These are phyloP conservation scores for Aspergillus hiratsukae DNA, from an alignment of 2,329 filamentous ascomycete genomes.

Conservation along the genomic window DNA sequence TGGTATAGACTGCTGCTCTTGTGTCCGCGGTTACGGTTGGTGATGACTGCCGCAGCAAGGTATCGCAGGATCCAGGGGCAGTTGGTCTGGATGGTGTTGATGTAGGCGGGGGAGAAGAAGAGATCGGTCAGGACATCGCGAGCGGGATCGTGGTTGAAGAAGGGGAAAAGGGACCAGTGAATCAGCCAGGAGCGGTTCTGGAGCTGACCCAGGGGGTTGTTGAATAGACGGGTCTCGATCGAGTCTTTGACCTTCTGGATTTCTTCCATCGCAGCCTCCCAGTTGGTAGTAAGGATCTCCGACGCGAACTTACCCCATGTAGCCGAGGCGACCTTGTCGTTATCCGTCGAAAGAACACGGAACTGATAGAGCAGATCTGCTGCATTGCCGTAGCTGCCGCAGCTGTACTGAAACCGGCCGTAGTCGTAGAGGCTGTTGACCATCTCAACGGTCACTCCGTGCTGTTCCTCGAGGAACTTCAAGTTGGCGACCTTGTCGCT, in stretches of 20 bases:
- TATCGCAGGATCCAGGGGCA: conserved; percentile 97
- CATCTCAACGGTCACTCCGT: conserved; percentile 91
- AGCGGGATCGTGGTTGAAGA: conserved; percentile 94
- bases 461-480: conserved; percentile 94
- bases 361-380: conserved; percentile 95
- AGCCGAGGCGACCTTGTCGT: conserved; percentile 91
- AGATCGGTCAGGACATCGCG: conserved; percentile 90
- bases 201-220: conserved; percentile 91
- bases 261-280: conserved; percentile 90
- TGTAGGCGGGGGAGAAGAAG: conserved; percentile 95
- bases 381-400: conserved; percentile 85
- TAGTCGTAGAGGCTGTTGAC: conserved; percentile 94
- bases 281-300: conserved; percentile 91
- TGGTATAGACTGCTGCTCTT: conserved; percentile 80
- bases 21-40: conserved; percentile 75
- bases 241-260: conserved; percentile 82
- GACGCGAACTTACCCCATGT: conserved; percentile 98
- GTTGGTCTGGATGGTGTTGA: conserved; percentile 98
- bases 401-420: conserved; percentile 96
- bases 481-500: conserved; percentile 99
- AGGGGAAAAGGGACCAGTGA: conserved; percentile 97
- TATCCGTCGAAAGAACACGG: conserved; percentile 95
- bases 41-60: conserved; percentile 89
- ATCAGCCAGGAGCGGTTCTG: conserved; percentile 95
- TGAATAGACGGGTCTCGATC: conserved; percentile 93